phyloP scores from a whole-genome alignment of 306 rosid genomes.

The Morella rubra region DNA sequence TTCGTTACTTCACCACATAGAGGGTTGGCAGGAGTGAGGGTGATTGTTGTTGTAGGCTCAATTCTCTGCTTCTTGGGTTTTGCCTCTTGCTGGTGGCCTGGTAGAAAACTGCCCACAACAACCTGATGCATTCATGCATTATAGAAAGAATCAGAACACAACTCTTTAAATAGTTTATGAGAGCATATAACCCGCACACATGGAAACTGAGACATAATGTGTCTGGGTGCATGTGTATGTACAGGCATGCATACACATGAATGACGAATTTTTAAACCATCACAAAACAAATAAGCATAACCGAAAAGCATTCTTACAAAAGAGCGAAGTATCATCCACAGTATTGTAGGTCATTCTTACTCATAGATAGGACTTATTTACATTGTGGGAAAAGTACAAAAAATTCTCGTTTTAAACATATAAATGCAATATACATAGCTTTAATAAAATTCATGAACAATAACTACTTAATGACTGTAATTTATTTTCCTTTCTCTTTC shows the following conservation, averaged over 20 bases:
- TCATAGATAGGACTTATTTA: not conserved
- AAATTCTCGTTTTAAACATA: not conserved
- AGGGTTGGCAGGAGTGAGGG: slow-evolving; percentile 40
- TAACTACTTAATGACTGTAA: not conserved
- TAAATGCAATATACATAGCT: not conserved
- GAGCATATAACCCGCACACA: no score
- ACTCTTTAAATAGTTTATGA: not conserved
- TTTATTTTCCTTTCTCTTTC: slow-evolving; percentile 4
- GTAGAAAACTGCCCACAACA: slow-evolving; percentile 73
- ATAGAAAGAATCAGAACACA: not conserved
- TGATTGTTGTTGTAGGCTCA: slow-evolving; percentile 39
- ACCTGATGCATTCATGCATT: slow-evolving; percentile 43
- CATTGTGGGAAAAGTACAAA: not conserved
- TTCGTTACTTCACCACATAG: slow-evolving; percentile 50
- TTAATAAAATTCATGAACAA: not conserved
- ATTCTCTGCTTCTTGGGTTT: slow-evolving; percentile 70
- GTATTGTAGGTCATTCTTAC: not conserved
- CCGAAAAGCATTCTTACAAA: not conserved
- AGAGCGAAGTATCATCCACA: not conserved
- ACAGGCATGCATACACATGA: not conserved
- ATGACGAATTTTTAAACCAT: not conserved
- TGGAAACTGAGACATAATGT: not conserved
- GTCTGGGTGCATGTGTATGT: no score
- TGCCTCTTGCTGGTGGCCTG: slow-evolving; percentile 72
- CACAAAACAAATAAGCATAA: not conserved